Conservation (phyloP, 768 basidiomycete species). For the Lactarius akahatsu region DNA sequence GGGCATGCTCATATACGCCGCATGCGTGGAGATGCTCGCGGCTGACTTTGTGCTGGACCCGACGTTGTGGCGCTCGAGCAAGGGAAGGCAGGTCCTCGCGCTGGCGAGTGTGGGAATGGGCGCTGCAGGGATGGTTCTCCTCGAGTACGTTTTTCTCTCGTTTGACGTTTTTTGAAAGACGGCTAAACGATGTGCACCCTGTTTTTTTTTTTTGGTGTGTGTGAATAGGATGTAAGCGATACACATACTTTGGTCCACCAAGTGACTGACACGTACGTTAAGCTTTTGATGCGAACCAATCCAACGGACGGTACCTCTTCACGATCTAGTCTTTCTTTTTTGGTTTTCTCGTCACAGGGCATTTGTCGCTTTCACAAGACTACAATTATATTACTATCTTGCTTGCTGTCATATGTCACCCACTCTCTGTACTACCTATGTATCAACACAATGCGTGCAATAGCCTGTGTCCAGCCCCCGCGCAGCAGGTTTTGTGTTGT, state of each 20-base stretch:
- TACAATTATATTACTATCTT: neutral
- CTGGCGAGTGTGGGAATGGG: conserved; percentile 62
- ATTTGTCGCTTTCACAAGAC: neutral
- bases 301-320: neutral
- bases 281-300: neutral
- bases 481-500: neutral
- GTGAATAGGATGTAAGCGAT: neutral
- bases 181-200: neutral
- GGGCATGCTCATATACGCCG: conserved; percentile 81
- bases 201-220: neutral
- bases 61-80: conserved; percentile 43
- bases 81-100: conserved; percentile 51
- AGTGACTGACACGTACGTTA: neutral
- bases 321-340: neutral
- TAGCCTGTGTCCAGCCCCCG: neutral
- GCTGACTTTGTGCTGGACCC: conserved; percentile 82
- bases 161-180: neutral
- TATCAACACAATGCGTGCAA: neutral
- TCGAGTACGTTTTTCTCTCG: conserved; percentile 39
- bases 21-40: conserved; percentile 84
- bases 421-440: neutral
- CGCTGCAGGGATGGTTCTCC: conserved; percentile 59
- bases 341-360: neutral
- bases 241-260: neutral
- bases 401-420: neutral